phyloP scores from a whole-genome alignment of 2,329 filamentous ascomycete species.

The Epichloe sibirici region DNA sequence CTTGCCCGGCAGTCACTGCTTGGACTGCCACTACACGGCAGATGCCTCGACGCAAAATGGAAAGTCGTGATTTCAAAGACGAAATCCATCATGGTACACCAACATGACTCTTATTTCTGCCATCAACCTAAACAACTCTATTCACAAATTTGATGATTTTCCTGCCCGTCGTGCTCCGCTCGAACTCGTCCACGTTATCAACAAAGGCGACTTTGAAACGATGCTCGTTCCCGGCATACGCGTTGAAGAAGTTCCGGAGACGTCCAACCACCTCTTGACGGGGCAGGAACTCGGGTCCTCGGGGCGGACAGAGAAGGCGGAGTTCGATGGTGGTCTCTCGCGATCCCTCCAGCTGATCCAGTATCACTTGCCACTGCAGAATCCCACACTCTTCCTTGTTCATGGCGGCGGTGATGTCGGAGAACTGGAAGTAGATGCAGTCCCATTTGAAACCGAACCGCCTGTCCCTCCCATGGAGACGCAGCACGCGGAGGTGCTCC shows the following conservation, averaged over 20 bases:
- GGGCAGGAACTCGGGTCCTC: neutral
- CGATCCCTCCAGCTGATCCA: conserved; percentile 16
- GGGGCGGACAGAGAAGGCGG: conserved; percentile 14
- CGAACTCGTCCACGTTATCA: conserved; percentile 20
- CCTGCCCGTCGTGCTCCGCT: conserved; percentile 13
- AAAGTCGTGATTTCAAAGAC: too few relatives aligned
- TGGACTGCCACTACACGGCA: too few relatives aligned
- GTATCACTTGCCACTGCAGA: conserved; percentile 31
- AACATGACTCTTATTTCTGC: too few relatives aligned
- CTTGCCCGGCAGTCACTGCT: too few relatives aligned
- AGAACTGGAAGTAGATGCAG: conserved; percentile 26
- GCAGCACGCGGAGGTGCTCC: conserved; percentile 21
- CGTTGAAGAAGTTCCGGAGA: conserved; percentile 12
- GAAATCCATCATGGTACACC: too few relatives aligned
- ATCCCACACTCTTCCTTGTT: conserved; percentile 15
- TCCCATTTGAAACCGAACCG: conserved; percentile 32
- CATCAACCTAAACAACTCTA: conserved; percentile 13
- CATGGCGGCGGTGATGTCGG: conserved; percentile 15
- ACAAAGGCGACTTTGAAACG: conserved; percentile 21
- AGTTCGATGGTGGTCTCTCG: conserved; percentile 15
- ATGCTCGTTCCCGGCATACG: conserved; percentile 18
- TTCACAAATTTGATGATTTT: conserved; percentile 20
- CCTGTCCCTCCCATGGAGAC: conserved; percentile 27
- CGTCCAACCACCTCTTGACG: conserved; percentile 8
- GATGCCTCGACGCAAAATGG: too few relatives aligned